Percentiles rank a stretch among this genome's conserved stretches.
Evolutionary conservation across 1,284 basidiomycete genomes (phyloP).

Genomic region (Lignosus rhinocerotis): DNA sequence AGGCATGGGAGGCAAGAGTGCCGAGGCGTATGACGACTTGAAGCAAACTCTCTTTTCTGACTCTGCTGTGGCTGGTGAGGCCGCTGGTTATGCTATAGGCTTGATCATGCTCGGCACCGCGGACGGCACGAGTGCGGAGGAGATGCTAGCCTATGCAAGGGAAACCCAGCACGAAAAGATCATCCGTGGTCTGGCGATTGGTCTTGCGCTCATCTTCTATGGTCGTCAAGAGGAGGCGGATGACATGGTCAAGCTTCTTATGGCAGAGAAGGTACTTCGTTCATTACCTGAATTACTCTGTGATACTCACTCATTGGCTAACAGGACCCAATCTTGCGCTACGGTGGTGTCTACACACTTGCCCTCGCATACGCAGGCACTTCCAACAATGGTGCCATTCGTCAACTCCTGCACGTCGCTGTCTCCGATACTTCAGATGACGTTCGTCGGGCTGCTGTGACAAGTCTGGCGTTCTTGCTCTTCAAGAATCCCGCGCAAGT

Average conservation of each 20-base stretch:
- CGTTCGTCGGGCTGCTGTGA: constrained; percentile 92
- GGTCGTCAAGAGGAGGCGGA: constrained; percentile 90
- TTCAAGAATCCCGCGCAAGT: constrained; percentile 96
- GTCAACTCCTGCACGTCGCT: constrained; percentile 89
- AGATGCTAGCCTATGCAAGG: constrained; percentile 92
- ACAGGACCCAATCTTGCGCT: constrained; percentile 92
- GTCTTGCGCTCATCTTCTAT: constrained; percentile 88
- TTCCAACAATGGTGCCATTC: constrained; percentile 88
- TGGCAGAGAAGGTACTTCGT: constrained; percentile 79
- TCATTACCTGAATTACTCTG: constrained; percentile 5
- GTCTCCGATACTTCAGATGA: constrained; percentile 98
- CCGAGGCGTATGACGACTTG: constrained; percentile 89
- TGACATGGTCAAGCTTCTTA: constrained; percentile 69
- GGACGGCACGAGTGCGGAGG: constrained; percentile 74
- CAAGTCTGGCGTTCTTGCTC: constrained; percentile 89
- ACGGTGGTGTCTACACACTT: constrained; percentile 94
- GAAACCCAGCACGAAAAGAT: constrained; percentile 99
- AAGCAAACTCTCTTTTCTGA: constrained; percentile 88
- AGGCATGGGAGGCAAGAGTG: constrained; percentile 87
- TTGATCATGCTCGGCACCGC: constrained; percentile 94
- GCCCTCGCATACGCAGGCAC: constrained; percentile 95
- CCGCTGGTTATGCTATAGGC: constrained; percentile 94
- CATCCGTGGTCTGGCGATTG: constrained; percentile 90
- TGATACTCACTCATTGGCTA: background rate
- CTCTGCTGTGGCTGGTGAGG: constrained; percentile 92